Base-by-base conservation (phyloP, 257 asterid species). In the Solanum neorickii region DNA sequence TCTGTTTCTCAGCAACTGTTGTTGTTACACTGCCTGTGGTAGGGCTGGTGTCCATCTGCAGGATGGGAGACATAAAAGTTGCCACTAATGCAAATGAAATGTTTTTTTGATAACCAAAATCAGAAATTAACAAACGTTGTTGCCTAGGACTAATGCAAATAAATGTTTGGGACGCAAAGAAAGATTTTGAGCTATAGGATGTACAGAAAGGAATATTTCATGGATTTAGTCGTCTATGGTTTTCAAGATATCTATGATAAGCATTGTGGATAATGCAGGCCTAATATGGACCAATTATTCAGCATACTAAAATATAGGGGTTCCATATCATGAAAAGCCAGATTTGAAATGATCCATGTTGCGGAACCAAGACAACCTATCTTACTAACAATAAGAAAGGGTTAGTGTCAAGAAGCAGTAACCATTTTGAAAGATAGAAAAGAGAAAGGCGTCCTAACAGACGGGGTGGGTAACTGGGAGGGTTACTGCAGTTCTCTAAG, bases 1-100 rank as follows among this genome's bases (percentile, higher is more conserved):
- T 91, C 83, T 89, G 94, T 90, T 95, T 97, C 93, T 95, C 99
- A 90, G 89, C 94, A 42, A 88, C 94, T 7, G 99, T 93, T 83
- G 98, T 92, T 56, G 98, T 90, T 89, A 97, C 99, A 37, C 98
- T 96, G 89, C 99, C 99, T 23, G 98, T 96, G 82, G 99, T 97
- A 31, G 99, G 98, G 88, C 98, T 94, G 86, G 82, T 91, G 91
- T 96, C 99, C 98, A 94, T 95, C 99, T 96, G 95, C 90, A 91
- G 86, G 10, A 87, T 78, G 68, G 65, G 39, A 44, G 84, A 44
- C 15, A 42, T 74, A 84, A 88, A 77, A 52, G 78, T 68, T 85
- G 42, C 87, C 47, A 60, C 39, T 49, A 46, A 47, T 44, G 70
- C 87, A 84, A 86, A 60, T 46, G 49, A 69, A 69, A 35, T 4